These are phyloP conservation scores for Pichia exigua DNA, from an alignment of 805 yeast species.

Conservation along the genomic window DNA sequence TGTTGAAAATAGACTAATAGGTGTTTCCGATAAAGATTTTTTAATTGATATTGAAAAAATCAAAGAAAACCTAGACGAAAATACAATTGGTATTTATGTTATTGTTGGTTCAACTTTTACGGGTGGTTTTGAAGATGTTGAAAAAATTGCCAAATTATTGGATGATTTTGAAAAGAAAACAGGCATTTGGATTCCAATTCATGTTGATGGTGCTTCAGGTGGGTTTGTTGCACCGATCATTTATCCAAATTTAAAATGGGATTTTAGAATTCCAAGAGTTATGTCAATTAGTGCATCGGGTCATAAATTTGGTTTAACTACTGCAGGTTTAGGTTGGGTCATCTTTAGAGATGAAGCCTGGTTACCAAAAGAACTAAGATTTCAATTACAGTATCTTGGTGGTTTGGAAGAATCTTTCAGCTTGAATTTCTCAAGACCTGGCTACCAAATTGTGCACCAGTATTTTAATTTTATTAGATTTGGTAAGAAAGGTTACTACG, in stretches of 20 bases:
- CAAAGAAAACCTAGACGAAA: slow-evolving; percentile 68
- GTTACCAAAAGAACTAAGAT: slow-evolving; percentile 66
- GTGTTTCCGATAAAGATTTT: slow-evolving; percentile 56
- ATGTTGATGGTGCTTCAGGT: slow-evolving; percentile 92
- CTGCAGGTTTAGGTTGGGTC: slow-evolving; percentile 92
- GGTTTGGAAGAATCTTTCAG: slow-evolving; percentile 83
- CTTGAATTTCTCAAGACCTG: slow-evolving; percentile 86
- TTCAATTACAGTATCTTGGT: slow-evolving; percentile 77
- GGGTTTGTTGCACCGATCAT: slow-evolving; percentile 83
- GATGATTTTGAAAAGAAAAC: slow-evolving; percentile 61
- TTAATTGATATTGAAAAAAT: slow-evolving; percentile 55
- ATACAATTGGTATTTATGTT: slow-evolving; percentile 86
- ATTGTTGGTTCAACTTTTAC: slow-evolving; percentile 90
- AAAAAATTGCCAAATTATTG: slow-evolving; percentile 49
- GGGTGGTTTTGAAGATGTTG: slow-evolving; percentile 82
- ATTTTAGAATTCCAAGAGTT: slow-evolving; percentile 70
- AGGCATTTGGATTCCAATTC: slow-evolving; percentile 70
- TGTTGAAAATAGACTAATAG: slow-evolving; percentile 73
- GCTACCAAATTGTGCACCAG: slow-evolving; percentile 84
- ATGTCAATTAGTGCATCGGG: slow-evolving; percentile 84
- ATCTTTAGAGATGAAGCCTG: slow-evolving; percentile 61
- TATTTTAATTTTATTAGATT: slow-evolving; percentile 69
- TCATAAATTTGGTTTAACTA: slow-evolving; percentile 84
- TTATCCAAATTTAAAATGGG: slow-evolving; percentile 76
- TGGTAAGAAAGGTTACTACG: slow-evolving; percentile 66